Percentiles rank a stretch among this genome's conserved stretches.
Evolutionary conservation across 2,329 filamentous ascomycete genomes (phyloP).

Genomic region (Lomentospora prolificans): DNA sequence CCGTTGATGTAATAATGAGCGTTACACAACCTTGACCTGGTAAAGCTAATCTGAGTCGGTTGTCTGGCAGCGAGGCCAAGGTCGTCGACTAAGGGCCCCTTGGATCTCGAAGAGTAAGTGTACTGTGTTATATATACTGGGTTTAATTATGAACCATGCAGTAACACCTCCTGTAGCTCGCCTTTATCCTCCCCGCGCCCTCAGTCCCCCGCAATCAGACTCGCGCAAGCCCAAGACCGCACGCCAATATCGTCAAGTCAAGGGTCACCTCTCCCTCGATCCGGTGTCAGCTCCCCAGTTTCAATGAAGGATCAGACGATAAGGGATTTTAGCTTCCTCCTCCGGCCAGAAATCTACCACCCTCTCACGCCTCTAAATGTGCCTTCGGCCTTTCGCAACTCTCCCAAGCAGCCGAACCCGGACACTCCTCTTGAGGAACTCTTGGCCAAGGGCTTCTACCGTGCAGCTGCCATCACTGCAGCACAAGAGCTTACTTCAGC

Average conservation of each 20-base stretch:
- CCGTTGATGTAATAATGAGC: neutral
- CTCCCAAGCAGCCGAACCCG: conserved; percentile 51
- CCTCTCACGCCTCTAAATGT: conserved; percentile 56
- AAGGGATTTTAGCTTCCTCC: conserved; percentile 72
- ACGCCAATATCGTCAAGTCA: conserved; percentile 1
- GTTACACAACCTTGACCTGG: neutral
- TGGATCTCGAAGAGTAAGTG: neutral
- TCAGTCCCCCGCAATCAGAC: neutral
- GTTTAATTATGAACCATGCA: no score
- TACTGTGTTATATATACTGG: no score
- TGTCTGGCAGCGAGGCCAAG: neutral
- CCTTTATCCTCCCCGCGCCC: neutral
- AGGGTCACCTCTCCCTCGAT: conserved; percentile 2
- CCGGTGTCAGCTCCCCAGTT: conserved; percentile 6
- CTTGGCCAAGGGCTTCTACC: conserved; percentile 65
- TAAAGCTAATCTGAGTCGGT: neutral
- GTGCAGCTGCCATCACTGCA: conserved; percentile 63
- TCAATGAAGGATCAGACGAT: neutral
- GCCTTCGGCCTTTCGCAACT: conserved; percentile 57
- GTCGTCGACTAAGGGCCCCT: neutral
- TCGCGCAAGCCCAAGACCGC: neutral
- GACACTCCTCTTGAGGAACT: conserved; percentile 59
- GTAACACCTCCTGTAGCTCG: no score
- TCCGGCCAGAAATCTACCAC: conserved; percentile 75
- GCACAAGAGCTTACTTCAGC: conserved; percentile 50